Evolutionary conservation across 1,139 yeast genomes (phyloP), one percentile per base, ranked within the genome.

Genomic region (Magnusiomyces suaveolens): DNA sequence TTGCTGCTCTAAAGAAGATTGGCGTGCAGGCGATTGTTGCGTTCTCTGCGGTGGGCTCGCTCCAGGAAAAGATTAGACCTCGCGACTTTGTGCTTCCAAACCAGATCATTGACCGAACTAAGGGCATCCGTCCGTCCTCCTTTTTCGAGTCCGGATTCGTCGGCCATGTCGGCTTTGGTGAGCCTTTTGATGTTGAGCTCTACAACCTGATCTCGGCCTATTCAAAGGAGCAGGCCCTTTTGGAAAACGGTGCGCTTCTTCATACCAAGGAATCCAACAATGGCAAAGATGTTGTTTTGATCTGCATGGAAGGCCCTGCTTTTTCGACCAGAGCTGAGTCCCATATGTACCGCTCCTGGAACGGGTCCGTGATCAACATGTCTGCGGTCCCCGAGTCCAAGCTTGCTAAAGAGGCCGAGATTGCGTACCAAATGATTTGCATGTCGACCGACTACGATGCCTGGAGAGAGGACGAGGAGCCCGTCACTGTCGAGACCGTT

Each of bases 291-390:
- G 74, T 87, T 59, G 85, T 95, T 1, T 81, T 94, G 50, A 78
- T 94, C 59, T 92, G 98, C 72, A 92, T 92, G 98, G 99, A 92
- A 72, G 99, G 99, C 44, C 99, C 99, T 2, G 96, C 94, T 56
- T 92, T 92, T 72, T 84, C 95, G 51, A 92, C 98, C 18, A 80
- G 98, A 60, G 97, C 98, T n/a, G 99, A 92, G 73, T 87, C 96
- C 21, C 80, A 79, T 68, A 72, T 92, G 69, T 94, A 92, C 74
- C 79, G 89, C 66, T 72, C 84, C 44, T 86, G 95, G 84, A 96
- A 96, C 56, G 98, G 97, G 12, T 80, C 88, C 43, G 95, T 92
- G 53, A 92, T 94, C 70, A 92, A 92, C 74, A 92, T 92, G 98
- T 84, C 95, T 54, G 94, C 88, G 55, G 72, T 92, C 56, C 99